Evolutionary conservation across 208 protist genomes (phyloP), one percentile per base, ranked within the genome.

Genomic region (Crithidia bombi): DNA sequence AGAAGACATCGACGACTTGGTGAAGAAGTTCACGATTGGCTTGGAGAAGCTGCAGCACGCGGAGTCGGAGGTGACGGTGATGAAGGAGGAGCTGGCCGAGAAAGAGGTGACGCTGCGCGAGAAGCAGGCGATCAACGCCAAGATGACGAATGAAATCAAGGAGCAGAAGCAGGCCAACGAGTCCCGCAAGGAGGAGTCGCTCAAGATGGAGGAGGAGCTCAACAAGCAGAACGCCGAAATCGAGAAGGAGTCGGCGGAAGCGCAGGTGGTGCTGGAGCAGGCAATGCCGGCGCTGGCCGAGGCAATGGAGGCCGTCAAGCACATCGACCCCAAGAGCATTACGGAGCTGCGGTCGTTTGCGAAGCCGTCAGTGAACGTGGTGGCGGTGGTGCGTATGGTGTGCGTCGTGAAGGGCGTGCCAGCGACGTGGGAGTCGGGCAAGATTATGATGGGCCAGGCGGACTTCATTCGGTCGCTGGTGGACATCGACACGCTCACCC

Each of bases 321-420:
- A 98, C 75, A 90, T 99, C 36, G 85, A 97, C 58, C 89, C 91
- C 35, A 94, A 97, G 65, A 97, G 98, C 69, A 98, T 99, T 69
- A 98, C 90, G 25, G 98, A 99, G 83, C 89, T 99, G 30, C 88
- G 96, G 26, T 96, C 97, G 14, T 99, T 99, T 71, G 95, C 94
- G 5, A 99, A 98, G 69, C 98, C 98, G 56, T 81, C 96, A 14
- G 78, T 81, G 14, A 97, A 84, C 69, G 96, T 99, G 17, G 83
- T 98, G 50, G 90, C 92, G n/a, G 98, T 99, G 19, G 98, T 97
- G 49, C 97, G 91, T 44, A 97, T 97, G 94, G 91, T 96, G 64
- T 97, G 94, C 74, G 87, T 96, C 32, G 89, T 97, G 41, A 95
- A 97, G 73, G 93, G 90, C 3, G 89, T 92, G n/a, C 52, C 89